Evolutionary conservation across 768 basidiomycete species (phyloP), one percentile per base, ranked within the genome.

Genomic region (Saitozyma podzolica): DNA sequence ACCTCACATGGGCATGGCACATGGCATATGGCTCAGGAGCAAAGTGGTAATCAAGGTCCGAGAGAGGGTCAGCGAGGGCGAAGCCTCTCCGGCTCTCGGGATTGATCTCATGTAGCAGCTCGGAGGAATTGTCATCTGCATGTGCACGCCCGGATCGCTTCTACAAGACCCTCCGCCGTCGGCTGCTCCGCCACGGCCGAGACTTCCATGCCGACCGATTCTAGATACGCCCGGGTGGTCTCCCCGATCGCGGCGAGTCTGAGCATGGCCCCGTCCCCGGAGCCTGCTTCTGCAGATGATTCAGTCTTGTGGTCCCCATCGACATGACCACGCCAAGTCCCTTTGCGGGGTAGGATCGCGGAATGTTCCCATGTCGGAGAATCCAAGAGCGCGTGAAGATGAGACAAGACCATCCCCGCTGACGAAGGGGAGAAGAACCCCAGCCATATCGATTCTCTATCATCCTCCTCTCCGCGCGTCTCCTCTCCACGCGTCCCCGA

Each of bases 391-490:
- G 11, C 9, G 7, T 17, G 17, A 16, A 66, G 56, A 19, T 59
- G 37, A 40, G 59, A 55, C 13, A 61, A 43, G 9, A 51, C 60
- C 39, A 52, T 54, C 20, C 49, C 60, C 11, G 60, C 59, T 2
- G 58, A 45, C 5, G 64, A 66, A 41, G 64, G 64, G 3, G 64
- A 61, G 60, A 66, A 66, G 57, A 66, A 66, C 7, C 51, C 56
- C 4, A 66, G 51, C 60, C 60, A 66, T 29, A 58, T 40, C 8
- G 13, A 17, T 29, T 1, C 13, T 47, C 45, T 47, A 10, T 47
- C 45, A 10, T n/a, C n/a, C 45, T n/a, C 45, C n/a, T 47, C 45
- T n/a, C 10, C n/a, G 45, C 49, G 8, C 29, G 29, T 29, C 29
- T 9, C 5, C 19, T 39, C 13, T 39, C 40, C 57, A 6, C 29